A percentile compares a stretch with the other conserved stretches of the same genome.
phyloP scores from a whole-genome alignment of 768 basidiomycete genomes.

The Boletus fagicola region DNA sequence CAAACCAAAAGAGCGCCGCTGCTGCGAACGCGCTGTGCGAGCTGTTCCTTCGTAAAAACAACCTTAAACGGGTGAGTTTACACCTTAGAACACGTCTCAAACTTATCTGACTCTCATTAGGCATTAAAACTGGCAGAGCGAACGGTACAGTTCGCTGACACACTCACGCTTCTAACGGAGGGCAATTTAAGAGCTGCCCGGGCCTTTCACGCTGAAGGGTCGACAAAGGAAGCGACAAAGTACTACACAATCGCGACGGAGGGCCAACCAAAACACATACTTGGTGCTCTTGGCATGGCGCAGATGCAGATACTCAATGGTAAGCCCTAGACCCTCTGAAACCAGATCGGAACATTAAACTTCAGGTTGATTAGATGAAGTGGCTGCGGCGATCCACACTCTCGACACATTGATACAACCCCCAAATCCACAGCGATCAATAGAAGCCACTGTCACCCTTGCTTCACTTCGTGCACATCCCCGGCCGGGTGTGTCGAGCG shows the following conservation, averaged over 20 bases:
- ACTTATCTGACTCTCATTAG: conserved; percentile 33
- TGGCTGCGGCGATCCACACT: conserved; percentile 81
- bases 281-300: conserved; percentile 82
- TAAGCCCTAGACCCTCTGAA: conserved; percentile 32
- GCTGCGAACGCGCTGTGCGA: conserved; percentile 84
- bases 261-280: conserved; percentile 68
- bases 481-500: conserved; percentile 72
- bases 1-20: conserved; percentile 67
- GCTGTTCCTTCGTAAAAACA: conserved; percentile 70
- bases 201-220: conserved; percentile 72
- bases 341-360: neutral
- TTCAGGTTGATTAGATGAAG: conserved; percentile 57
- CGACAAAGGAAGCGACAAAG: conserved; percentile 58
- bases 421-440: conserved; percentile 59
- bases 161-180: conserved; percentile 78
- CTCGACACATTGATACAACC: conserved; percentile 74
- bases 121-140: conserved; percentile 93
- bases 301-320: conserved; percentile 85
- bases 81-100: neutral
- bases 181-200: conserved; percentile 83
- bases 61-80: conserved; percentile 52
- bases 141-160: conserved; percentile 92
- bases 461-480: conserved; percentile 85
- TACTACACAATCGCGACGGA: conserved; percentile 68
- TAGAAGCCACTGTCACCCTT: conserved; percentile 86